Percentiles rank a stretch among this genome's conserved stretches.
These are phyloP conservation scores for Apiotrichum veenhuisii DNA, from an alignment of 1,284 basidiomycete genomes.

Conservation along the genomic window DNA sequence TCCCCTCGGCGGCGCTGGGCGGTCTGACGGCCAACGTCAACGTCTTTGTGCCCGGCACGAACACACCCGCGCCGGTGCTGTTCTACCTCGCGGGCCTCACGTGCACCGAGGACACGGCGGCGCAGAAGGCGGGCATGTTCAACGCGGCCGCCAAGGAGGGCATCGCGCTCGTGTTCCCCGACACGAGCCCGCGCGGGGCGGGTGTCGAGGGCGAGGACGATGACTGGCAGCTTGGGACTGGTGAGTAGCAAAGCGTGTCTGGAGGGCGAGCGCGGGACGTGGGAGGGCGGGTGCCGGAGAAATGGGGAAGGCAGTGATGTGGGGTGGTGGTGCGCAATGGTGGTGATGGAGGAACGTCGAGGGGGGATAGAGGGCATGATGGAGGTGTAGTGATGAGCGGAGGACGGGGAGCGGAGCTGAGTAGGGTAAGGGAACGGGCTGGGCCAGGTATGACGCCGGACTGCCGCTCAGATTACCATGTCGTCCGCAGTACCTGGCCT, in stretches of 20 bases:
- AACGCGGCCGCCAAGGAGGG: conserved; percentile 73
- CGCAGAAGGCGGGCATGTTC: conserved; percentile 84
- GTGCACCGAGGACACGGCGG: conserved; percentile 93
- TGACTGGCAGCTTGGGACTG: conserved; percentile 89
- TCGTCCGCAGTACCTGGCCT: too few species aligned
- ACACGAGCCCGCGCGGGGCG: conserved; percentile 91
- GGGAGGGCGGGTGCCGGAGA: not conserved
- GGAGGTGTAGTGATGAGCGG: too few species aligned
- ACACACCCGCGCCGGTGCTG: conserved; percentile 71
- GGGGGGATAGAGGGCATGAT: too few species aligned
- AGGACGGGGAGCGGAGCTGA: too few species aligned
- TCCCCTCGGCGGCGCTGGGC: conserved; percentile 72
- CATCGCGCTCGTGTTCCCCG: conserved; percentile 90
- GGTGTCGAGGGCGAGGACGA: conserved; percentile 81
- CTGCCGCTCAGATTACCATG: too few species aligned
- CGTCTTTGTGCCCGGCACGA: conserved; percentile 74
- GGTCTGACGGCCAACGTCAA: conserved; percentile 80
- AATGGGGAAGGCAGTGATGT: too few species aligned
- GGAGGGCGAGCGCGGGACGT: not conserved
- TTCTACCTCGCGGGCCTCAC: conserved; percentile 90
- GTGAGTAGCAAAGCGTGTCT: conserved; percentile 36
- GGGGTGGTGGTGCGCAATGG: too few species aligned
- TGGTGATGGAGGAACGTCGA: too few species aligned
- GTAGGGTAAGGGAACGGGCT: too few species aligned
- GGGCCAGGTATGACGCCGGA: too few species aligned